A percentile compares a stretch with the other conserved stretches of the same genome.
Conservation (phyloP, 257 asterid species). For the Penstemon newberryi region DNA sequence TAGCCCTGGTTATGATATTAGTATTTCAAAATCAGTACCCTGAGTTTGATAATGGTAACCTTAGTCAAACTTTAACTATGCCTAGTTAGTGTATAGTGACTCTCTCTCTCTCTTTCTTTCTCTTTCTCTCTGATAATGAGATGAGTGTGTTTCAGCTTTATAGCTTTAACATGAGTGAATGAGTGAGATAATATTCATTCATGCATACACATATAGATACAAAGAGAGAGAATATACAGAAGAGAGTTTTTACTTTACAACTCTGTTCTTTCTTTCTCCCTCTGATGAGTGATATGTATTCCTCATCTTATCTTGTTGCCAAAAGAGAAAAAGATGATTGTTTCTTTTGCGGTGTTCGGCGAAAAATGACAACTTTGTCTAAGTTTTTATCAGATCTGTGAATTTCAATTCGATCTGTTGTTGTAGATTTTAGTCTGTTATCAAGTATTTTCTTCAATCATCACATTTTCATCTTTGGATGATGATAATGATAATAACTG, state of each 20-base stretch:
- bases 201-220: too few relatives aligned
- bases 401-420: slow-evolving; percentile 25
- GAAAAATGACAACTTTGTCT: too few relatives aligned
- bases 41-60: slow-evolving; percentile 15
- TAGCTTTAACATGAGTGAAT: too few relatives aligned
- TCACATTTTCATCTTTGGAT: slow-evolving; percentile 42
- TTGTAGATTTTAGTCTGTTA: slow-evolving; percentile 21
- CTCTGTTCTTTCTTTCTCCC: slow-evolving; percentile 20
- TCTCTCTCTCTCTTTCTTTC: slow-evolving; percentile 8
- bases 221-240: too few relatives aligned
- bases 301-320: neutral
- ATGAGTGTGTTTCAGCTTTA: too few relatives aligned
- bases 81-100: slow-evolving; percentile 29
- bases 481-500: slow-evolving; percentile 15
- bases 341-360: neutral
- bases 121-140: too few relatives aligned
- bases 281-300: slow-evolving; percentile 20
- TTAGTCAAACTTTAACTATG: slow-evolving; percentile 29
- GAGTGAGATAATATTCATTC: too few relatives aligned
- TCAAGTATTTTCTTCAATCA: slow-evolving; percentile 23
- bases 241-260: too few relatives aligned
- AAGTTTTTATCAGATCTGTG: slow-evolving; percentile 33
- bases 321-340: too few relatives aligned
- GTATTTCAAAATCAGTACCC: too few relatives aligned
- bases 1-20: neutral